Evolutionary conservation across 2,329 filamentous ascomycete genomes (phyloP).

Genomic region (Orbilia blumenaviensis): DNA sequence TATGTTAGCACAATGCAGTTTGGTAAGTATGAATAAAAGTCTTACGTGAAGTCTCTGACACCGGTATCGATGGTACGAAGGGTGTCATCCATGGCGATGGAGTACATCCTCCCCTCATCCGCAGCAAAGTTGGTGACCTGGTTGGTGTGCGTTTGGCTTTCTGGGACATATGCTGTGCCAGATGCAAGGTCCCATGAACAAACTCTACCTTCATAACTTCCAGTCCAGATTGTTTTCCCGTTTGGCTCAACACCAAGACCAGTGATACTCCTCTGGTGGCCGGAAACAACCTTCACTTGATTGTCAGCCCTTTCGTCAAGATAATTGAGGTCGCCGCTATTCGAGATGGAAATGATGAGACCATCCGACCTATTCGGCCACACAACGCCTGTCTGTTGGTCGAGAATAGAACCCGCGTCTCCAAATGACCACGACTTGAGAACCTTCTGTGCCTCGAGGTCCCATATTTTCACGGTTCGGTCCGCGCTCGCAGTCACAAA

Average conservation of each 20-base stretch:
- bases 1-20: not conserved
- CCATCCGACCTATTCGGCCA: slow-evolving; percentile 86
- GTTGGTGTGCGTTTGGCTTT: slow-evolving; percentile 84
- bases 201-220: slow-evolving; percentile 89
- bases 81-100: slow-evolving; percentile 93
- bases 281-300: slow-evolving; percentile 77
- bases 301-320: slow-evolving; percentile 75
- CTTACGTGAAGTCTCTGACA: slow-evolving; percentile 55
- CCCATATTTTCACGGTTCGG: slow-evolving; percentile 94
- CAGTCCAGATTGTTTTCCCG: slow-evolving; percentile 78
- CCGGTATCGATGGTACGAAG: slow-evolving; percentile 75
- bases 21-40: not conserved
- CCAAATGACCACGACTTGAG: slow-evolving; percentile 87
- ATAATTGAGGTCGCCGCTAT: slow-evolving; percentile 91
- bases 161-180: slow-evolving; percentile 75
- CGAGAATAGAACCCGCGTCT: slow-evolving; percentile 75
- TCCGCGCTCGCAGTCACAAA: slow-evolving; percentile 93
- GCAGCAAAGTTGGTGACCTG: slow-evolving; percentile 80
- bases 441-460: slow-evolving; percentile 79
- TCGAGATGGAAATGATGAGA: slow-evolving; percentile 86
- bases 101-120: slow-evolving; percentile 73
- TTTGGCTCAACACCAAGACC: slow-evolving; percentile 71
- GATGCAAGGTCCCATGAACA: slow-evolving; percentile 81
- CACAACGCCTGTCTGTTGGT: slow-evolving; percentile 95
- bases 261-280: slow-evolving; percentile 91